A percentile compares a stretch with the other conserved stretches of the same genome.
These are phyloP conservation scores for Tylopilus intermedius DNA, from an alignment of 768 basidiomycete species.

Conservation along the genomic window DNA sequence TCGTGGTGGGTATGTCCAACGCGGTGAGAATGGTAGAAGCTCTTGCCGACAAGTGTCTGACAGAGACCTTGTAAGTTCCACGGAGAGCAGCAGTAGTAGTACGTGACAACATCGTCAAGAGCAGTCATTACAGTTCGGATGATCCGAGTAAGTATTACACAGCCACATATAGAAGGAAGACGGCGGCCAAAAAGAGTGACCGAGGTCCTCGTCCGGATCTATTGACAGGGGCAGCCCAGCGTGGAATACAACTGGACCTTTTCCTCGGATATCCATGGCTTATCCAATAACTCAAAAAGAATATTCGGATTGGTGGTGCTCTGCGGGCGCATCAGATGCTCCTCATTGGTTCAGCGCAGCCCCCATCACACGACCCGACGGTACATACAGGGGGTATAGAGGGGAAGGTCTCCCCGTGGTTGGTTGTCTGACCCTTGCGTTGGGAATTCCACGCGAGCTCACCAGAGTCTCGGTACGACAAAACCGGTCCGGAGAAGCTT, in stretches of 20 bases:
- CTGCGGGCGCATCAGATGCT: constrained; percentile 20
- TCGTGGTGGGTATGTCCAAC: constrained; percentile 52
- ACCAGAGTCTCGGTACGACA: not conserved
- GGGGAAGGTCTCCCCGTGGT: too few relatives aligned
- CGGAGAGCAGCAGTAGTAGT: constrained; percentile 12
- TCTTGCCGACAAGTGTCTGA: constrained; percentile 58
- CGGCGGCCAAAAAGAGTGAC: constrained; percentile 1
- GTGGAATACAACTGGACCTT: constrained; percentile 23
- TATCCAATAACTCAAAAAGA: too few relatives aligned
- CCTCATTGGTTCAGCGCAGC: constrained; percentile 10
- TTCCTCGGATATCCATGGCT: constrained; percentile 20
- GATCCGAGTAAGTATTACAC: constrained; percentile 10
- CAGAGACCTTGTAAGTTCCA: not conserved
- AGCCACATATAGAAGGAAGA: constrained; percentile 14
- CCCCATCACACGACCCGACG: not conserved
- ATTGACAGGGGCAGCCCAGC: constrained; percentile 27
- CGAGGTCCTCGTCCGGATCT: constrained; percentile 22
- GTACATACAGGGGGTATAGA: too few relatives aligned
- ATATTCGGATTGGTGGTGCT: not conserved
- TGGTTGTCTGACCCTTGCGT: constrained; percentile 10
- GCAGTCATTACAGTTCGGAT: not conserved
- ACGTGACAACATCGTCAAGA: constrained; percentile 22
- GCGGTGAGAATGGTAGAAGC: constrained; percentile 64
- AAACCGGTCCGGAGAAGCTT: constrained; percentile 10
- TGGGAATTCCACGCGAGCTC: constrained; percentile 15